Percentiles rank a stretch among this genome's conserved stretches.
Evolutionary conservation across 768 basidiomycete species (phyloP).

Genomic region (Plicaturopsis crispa): DNA sequence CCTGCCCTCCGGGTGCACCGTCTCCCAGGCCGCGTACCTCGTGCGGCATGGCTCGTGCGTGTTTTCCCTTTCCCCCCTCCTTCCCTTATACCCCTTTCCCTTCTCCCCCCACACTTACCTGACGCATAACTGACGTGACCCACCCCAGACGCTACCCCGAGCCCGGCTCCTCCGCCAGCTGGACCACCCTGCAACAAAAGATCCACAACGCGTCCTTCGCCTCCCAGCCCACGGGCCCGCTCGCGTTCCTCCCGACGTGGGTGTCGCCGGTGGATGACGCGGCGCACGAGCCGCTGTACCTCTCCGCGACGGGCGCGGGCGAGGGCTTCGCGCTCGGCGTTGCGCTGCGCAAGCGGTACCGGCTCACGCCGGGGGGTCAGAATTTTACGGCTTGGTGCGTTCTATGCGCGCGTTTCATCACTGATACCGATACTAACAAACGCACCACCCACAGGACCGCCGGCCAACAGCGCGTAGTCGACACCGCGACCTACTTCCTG

Average conservation of each 20-base stretch:
- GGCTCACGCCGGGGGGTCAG: conserved; percentile 29
- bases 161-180: conserved; percentile 30
- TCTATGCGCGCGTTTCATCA: background rate
- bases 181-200: conserved; percentile 28
- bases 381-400: conserved; percentile 35
- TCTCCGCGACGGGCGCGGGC: conserved; percentile 28
- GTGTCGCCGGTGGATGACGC: conserved; percentile 30
- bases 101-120: background rate
- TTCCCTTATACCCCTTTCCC: background rate
- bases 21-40: conserved; percentile 38
- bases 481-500: conserved; percentile 31
- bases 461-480: conserved; percentile 31
- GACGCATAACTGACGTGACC: background rate
- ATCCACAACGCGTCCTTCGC: conserved; percentile 33
- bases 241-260: conserved; percentile 34
- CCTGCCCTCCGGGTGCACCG: conserved; percentile 29
- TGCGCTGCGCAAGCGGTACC: conserved; percentile 29
- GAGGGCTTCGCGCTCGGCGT: conserved; percentile 35
- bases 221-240: conserved; percentile 23
- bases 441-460: conserved; percentile 27
- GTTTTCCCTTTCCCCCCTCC: background rate
- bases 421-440: background rate
- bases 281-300: conserved; percentile 29
- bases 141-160: conserved; percentile 30
- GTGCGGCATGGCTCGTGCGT: conserved; percentile 34